Evolutionary conservation across 1,284 basidiomycete species (phyloP).

Genomic region (Austroboletus novae-zelandiae): DNA sequence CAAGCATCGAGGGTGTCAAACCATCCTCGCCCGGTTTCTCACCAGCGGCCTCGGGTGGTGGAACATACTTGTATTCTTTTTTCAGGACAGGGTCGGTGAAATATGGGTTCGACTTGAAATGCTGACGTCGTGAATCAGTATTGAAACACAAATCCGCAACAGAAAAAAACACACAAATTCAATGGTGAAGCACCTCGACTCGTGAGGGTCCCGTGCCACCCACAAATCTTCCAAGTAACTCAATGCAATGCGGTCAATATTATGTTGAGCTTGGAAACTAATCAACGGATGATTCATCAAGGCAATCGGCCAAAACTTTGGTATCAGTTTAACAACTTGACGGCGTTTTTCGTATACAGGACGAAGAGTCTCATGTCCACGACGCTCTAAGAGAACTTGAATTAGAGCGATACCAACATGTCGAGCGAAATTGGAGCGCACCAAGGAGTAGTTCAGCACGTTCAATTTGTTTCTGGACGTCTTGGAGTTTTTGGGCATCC

Average conservation of each 20-base stretch:
- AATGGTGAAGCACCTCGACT: slow-evolving; percentile 71
- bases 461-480: slow-evolving; percentile 61
- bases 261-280: slow-evolving; percentile 62
- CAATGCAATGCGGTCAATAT: slow-evolving; percentile 68
- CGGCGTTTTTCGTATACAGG: slow-evolving; percentile 71
- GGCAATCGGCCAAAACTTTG: slow-evolving; percentile 78
- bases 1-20: slow-evolving; percentile 68
- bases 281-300: slow-evolving; percentile 67
- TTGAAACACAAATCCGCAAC: neutral
- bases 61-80: slow-evolving; percentile 74
- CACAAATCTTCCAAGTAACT: slow-evolving; percentile 79
- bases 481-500: slow-evolving; percentile 62
- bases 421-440: slow-evolving; percentile 36
- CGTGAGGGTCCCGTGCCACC: slow-evolving; percentile 62
- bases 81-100: slow-evolving; percentile 71
- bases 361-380: slow-evolving; percentile 51
- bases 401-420: slow-evolving; percentile 3
- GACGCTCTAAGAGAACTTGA: slow-evolving; percentile 50
- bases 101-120: slow-evolving; percentile 82
- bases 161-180: slow-evolving; percentile 65
- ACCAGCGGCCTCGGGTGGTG: slow-evolving; percentile 49
- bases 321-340: slow-evolving; percentile 58
- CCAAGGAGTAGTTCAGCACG: slow-evolving; percentile 69
- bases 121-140: slow-evolving; percentile 37
- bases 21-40: slow-evolving; percentile 70